Conservation (phyloP, 148 eudicot genomes). For the Camellia japonica region DNA sequence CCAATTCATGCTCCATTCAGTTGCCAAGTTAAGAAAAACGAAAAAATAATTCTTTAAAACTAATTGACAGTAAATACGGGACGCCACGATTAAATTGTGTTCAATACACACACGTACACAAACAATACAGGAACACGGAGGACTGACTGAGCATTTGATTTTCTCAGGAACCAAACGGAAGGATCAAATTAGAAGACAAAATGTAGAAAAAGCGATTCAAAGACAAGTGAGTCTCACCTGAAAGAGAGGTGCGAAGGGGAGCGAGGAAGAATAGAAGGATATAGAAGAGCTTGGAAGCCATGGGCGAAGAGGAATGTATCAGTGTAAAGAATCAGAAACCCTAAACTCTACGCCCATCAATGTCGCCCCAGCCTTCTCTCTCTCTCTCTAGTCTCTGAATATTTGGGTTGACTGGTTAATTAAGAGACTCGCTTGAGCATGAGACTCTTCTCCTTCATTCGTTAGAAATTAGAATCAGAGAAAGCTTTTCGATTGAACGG, state of each 20-base stretch:
- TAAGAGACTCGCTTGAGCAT: neutral
- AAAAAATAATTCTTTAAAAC: neutral
- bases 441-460: neutral
- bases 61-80: too few relatives aligned
- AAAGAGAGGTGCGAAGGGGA: constrained; percentile 31
- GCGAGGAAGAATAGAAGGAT: constrained; percentile 40
- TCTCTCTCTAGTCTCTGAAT: neutral
- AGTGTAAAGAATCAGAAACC: neutral
- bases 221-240: constrained; percentile 35
- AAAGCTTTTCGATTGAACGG: too few relatives aligned
- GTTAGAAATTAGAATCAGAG: too few relatives aligned
- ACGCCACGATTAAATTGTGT: neutral
- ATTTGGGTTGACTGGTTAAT: neutral
- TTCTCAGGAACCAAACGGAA: constrained; percentile 1
- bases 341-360: constrained; percentile 21
- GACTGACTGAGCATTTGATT: neutral
- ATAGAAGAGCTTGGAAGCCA: constrained; percentile 34
- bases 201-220: neutral
- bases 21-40: neutral
- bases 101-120: neutral
- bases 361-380: neutral
- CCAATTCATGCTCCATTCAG: constrained; percentile 1
- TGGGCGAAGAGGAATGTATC: constrained; percentile 22
- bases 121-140: neutral
- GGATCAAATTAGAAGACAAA: neutral